These are phyloP conservation scores for Aspergillus clavatus DNA, from an alignment of 2,329 filamentous ascomycete species.

Conservation along the genomic window DNA sequence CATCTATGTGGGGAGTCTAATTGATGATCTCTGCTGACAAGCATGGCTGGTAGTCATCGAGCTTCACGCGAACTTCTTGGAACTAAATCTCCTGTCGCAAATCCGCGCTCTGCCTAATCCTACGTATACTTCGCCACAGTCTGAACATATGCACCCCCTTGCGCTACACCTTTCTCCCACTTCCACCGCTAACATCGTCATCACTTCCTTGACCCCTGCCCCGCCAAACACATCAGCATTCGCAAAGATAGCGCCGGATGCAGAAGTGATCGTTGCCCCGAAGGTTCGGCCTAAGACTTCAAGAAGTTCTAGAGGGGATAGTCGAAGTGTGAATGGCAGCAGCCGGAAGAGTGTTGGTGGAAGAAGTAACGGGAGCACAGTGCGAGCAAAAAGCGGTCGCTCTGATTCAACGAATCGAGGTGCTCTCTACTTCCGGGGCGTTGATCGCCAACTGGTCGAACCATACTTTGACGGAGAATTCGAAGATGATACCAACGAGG, in stretches of 20 bases:
- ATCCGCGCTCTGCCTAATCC: constrained; percentile 92
- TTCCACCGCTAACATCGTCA: constrained; percentile 85
- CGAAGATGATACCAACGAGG: constrained; percentile 50
- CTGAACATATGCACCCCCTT: constrained; percentile 66
- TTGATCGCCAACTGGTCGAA: constrained; percentile 64
- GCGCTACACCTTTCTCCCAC: constrained; percentile 92
- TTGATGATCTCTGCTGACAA: constrained; percentile 8
- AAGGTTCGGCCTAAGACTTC: constrained; percentile 73
- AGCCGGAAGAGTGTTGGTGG: constrained; percentile 67
- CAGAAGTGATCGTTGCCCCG: constrained; percentile 94
- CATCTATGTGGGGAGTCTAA: background rate
- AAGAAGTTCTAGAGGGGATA: constrained; percentile 62
- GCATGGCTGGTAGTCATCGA: constrained; percentile 65
- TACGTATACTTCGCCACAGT: constrained; percentile 52
- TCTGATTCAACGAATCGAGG: constrained; percentile 57
- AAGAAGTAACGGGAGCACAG: constrained; percentile 68
- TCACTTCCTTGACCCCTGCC: constrained; percentile 75
- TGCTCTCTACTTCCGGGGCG: constrained; percentile 68
- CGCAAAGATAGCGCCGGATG: constrained; percentile 87
- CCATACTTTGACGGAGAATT: constrained; percentile 75
- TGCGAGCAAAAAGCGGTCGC: constrained; percentile 52
- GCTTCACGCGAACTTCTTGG: constrained; percentile 89
- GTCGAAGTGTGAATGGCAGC: constrained; percentile 71
- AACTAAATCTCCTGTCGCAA: constrained; percentile 87
- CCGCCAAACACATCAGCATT: constrained; percentile 67